Evolutionary conservation across 2,329 filamentous ascomycete genomes (phyloP).

Genomic region (Emmonsiellopsis sp.): DNA sequence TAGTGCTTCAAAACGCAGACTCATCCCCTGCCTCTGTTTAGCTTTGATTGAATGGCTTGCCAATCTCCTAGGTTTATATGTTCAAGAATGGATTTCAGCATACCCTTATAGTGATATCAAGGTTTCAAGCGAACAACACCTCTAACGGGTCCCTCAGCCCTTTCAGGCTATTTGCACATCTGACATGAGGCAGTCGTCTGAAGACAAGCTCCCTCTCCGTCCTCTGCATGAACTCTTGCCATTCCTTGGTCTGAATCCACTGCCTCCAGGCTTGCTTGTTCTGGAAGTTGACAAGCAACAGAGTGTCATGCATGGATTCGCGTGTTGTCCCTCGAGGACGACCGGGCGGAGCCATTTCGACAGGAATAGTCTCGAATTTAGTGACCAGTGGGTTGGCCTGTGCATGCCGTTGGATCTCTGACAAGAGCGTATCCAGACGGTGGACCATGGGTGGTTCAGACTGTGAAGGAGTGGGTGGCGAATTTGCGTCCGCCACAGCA

Average conservation of each 20-base stretch:
- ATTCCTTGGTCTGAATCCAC: constrained; percentile 17
- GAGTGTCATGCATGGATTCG: constrained; percentile 17
- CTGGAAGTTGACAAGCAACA: constrained; percentile 19
- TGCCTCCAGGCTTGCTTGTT: constrained; percentile 15
- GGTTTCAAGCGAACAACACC: constrained; percentile 5
- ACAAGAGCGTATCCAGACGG: constrained; percentile 17
- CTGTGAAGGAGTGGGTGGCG: not conserved
- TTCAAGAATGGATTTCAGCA: not conserved
- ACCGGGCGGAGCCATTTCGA: constrained; percentile 15
- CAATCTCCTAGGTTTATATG: no score
- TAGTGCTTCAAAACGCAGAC: no score
- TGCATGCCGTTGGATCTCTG: constrained; percentile 16
- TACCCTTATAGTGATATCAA: not conserved
- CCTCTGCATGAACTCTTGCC: constrained; percentile 19
- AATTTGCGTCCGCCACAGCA: constrained; percentile 8
- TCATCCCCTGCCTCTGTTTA: no score
- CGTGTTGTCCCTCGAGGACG: constrained; percentile 9
- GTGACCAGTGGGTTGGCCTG: constrained; percentile 15
- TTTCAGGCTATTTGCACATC: constrained; percentile 19
- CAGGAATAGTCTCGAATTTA: constrained; percentile 18
- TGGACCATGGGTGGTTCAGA: constrained; percentile 7
- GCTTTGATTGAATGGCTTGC: no score
- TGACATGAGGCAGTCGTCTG: constrained; percentile 18
- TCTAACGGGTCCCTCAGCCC: constrained; percentile 19
- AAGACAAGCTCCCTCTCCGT: constrained; percentile 17